Evolutionary conservation across 2,329 filamentous ascomycete species (phyloP), one percentile per base, ranked within the genome.

Genomic region (Ceratocystis colombiana): DNA sequence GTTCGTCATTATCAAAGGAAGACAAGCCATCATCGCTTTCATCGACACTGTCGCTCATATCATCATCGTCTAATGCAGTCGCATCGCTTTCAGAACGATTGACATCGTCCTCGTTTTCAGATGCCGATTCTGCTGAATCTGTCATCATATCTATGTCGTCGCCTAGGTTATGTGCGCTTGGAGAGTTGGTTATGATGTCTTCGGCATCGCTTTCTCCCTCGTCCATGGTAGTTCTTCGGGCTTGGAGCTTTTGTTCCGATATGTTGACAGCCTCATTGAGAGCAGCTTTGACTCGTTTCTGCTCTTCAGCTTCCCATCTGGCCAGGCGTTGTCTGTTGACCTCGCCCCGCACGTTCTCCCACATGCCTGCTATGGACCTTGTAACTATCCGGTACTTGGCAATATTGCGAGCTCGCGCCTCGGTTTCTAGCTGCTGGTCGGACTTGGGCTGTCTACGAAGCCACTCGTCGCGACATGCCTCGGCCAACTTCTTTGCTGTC

Each of bases 381-480:
- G 88, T 79, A 17, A 96, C 83, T 68, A 86, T 82, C 68, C 84
- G 89, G 74, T 94, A 96, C 33, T 85, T 82, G 59, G 78, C 77
- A 68, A 86, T 79, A 75, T 85, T 85, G 71, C 85, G 80, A 28
- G 87, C 85, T 64, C 82, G 80, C 67, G 89, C 85, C 73, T 97
- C 93, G 15, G 83, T 84, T 71, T 92, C 86, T 20, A 96, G 81
- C 73, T 97, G 88, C 72, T 96, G 90, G 1, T 82, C 79, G 0
- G 87, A 86, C 71, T 90, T 90, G 10, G 88, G 88, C 70, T 90
- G 88, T 65, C 85, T 84, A 65, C 84, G 79, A 64, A 85, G 79
- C 88, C 88, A 92, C 73, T 87, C 87, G 15, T 90, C 88, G 64
- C 87, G 80, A 71, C 89, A 90, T 57, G 89, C 87, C 71, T 89